phyloP scores from a whole-genome alignment of 192 early-diverging fungal genomes.

The Rhizophlyctis rosea region DNA sequence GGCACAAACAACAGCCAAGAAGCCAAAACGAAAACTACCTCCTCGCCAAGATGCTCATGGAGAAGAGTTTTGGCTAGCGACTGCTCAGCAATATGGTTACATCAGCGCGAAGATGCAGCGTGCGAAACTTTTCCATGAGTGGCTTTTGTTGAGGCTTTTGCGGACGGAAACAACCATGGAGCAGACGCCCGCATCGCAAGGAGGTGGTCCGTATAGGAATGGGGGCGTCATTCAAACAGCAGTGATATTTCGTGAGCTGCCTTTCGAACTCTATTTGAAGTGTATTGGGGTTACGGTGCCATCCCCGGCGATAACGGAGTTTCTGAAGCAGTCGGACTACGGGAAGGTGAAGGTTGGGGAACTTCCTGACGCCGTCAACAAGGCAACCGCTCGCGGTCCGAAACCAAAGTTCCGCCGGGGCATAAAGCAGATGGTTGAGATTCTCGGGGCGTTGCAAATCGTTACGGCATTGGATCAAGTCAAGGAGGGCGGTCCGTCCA shows the following conservation, averaged over 20 bases:
- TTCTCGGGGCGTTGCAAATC: constrained; percentile 12
- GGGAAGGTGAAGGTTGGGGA: background rate
- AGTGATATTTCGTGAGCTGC: constrained; percentile 28
- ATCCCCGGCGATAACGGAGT: constrained; percentile 8
- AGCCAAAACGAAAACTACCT: background rate
- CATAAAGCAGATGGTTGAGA: constrained; percentile 19
- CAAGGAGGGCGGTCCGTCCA: background rate
- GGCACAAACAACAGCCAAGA: background rate
- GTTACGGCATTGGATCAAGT: background rate
- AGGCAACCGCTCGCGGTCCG: background rate
- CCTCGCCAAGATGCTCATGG: background rate
- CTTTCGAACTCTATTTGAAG: constrained; percentile 40
- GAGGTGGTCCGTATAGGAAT: constrained; percentile 11
- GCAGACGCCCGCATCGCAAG: background rate
- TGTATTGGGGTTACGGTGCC: constrained; percentile 16
- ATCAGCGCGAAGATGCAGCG: constrained; percentile 31
- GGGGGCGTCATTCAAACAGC: constrained; percentile 13
- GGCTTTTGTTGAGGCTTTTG: constrained; percentile 23
- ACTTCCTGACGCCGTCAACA: constrained; percentile 4
- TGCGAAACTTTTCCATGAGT: constrained; percentile 30
- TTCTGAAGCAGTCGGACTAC: constrained; percentile 3
- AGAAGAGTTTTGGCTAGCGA: constrained; percentile 10
- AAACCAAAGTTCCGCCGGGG: constrained; percentile 10
- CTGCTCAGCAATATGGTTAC: constrained; percentile 38
- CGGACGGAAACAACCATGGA: background rate